Conservation (phyloP, 768 basidiomycete species). For the Lanmaoa pseudosensibilis region DNA sequence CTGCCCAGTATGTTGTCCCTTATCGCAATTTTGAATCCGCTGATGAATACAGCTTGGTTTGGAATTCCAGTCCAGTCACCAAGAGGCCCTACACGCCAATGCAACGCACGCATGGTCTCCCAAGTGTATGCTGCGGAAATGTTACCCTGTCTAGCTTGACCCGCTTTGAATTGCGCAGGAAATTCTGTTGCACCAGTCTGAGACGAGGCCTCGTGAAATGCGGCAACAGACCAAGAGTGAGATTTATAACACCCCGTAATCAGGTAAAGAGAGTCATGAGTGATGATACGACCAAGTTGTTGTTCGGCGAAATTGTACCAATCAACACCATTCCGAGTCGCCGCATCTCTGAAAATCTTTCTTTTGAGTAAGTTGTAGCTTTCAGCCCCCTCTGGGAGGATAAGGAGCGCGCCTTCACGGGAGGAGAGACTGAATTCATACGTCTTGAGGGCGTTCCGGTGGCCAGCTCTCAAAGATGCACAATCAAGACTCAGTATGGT, state of each 20-base stretch:
- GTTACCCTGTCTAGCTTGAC: not conserved
- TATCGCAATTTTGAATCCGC: conserved; percentile 23
- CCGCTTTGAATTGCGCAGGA: conserved; percentile 18
- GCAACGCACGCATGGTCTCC: conserved; percentile 9
- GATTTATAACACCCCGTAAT: conserved; percentile 21
- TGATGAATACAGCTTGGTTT: conserved; percentile 25
- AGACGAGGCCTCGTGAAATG: conserved; percentile 8
- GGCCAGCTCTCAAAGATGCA: not conserved
- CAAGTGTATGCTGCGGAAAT: conserved; percentile 13
- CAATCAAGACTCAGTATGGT: not conserved
- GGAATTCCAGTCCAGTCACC: not conserved
- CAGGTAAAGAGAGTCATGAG: conserved; percentile 29
- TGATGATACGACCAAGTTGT: conserved; percentile 12
- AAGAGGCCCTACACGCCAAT: conserved; percentile 7
- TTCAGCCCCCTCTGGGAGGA: conserved; percentile 31
- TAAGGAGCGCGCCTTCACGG: conserved; percentile 30
- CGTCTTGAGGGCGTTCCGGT: not conserved
- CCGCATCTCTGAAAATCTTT: conserved; percentile 19
- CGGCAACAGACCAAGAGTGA: conserved; percentile 29
- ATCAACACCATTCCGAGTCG: conserved; percentile 16
- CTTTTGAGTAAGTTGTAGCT: conserved; percentile 22
- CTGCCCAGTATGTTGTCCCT: conserved; percentile 2
- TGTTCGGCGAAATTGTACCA: conserved; percentile 32
- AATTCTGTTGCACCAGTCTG: not conserved
- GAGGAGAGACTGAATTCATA: conserved; percentile 16